These are phyloP conservation scores for Orbilia blumenaviensis DNA, from an alignment of 2,329 filamentous ascomycete species.

Conservation along the genomic window DNA sequence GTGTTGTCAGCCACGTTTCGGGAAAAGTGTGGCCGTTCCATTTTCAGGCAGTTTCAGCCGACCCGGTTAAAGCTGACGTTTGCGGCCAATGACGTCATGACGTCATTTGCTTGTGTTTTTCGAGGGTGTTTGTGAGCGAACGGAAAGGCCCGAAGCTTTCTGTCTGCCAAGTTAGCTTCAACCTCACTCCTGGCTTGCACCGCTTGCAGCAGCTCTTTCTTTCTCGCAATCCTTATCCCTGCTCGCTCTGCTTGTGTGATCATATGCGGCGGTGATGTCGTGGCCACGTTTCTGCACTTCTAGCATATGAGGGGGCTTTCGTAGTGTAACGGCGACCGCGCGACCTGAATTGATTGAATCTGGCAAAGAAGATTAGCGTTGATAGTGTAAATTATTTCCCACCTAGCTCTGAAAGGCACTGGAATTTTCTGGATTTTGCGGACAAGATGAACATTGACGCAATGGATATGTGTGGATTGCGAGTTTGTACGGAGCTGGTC, in stretches of 20 bases:
- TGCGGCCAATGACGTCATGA: background rate
- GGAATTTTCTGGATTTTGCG: no score
- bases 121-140: no score
- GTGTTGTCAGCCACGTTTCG: no score
- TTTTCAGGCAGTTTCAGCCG: background rate
- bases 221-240: background rate
- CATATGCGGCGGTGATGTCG: background rate
- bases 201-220: background rate
- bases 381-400: no score
- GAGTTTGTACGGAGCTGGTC: background rate
- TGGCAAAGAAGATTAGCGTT: no score
- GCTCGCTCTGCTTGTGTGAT: background rate
- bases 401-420: no score
- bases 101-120: background rate
- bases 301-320: no score
- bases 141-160: background rate
- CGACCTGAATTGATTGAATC: background rate
- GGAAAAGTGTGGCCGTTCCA: no score
- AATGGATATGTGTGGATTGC: background rate
- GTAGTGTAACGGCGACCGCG: background rate
- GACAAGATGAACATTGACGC: background rate
- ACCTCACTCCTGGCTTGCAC: no score
- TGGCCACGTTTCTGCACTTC: background rate
- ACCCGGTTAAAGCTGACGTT: background rate
- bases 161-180: no score